These are phyloP conservation scores for Lachnellula occidentalis DNA, from an alignment of 2,329 filamentous ascomycete genomes.

Conservation along the genomic window DNA sequence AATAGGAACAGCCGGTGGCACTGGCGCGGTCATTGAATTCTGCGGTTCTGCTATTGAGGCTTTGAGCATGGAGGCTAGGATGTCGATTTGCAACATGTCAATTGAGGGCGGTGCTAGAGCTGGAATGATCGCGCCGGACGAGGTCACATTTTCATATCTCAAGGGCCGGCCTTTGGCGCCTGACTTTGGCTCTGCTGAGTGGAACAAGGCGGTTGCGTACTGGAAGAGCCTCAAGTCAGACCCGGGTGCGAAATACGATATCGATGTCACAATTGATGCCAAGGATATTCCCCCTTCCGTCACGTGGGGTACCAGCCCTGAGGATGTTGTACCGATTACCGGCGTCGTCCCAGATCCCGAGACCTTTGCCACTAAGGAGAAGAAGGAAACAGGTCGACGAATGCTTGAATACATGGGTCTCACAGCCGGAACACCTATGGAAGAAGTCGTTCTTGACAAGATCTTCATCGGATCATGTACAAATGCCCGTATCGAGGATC, in stretches of 20 bases:
- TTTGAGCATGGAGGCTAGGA: slow-evolving; percentile 92
- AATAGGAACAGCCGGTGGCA: slow-evolving; percentile 94
- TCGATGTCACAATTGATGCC: slow-evolving; percentile 81
- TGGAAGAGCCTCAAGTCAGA: slow-evolving; percentile 86
- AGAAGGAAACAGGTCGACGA: slow-evolving; percentile 72
- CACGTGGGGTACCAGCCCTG: slow-evolving; percentile 94
- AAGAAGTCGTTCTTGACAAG: slow-evolving; percentile 91
- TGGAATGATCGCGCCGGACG: slow-evolving; percentile 94
- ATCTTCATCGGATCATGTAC: slow-evolving; percentile 98
- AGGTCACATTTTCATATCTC: slow-evolving; percentile 91
- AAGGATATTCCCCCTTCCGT: slow-evolving; percentile 92
- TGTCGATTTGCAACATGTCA: slow-evolving; percentile 99
- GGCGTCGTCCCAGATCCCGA: slow-evolving; percentile 86
- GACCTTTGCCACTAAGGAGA: slow-evolving; percentile 72
- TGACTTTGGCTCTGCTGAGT: slow-evolving; percentile 75
- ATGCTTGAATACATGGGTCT: slow-evolving; percentile 97
- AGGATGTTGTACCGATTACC: slow-evolving; percentile 93
- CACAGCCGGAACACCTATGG: slow-evolving; percentile 77
- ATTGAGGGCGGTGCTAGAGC: slow-evolving; percentile 94
- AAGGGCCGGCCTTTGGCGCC: slow-evolving; percentile 87
- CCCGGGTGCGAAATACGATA: slow-evolving; percentile 81
- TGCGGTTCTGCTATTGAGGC: slow-evolving; percentile 87
- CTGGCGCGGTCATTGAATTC: slow-evolving; percentile 92
- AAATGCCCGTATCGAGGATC: slow-evolving; percentile 93
- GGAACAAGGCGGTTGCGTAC: slow-evolving; percentile 82